Base-by-base conservation (phyloP, 805 yeast genomes). In the Sugiyamaella smithiae region DNA sequence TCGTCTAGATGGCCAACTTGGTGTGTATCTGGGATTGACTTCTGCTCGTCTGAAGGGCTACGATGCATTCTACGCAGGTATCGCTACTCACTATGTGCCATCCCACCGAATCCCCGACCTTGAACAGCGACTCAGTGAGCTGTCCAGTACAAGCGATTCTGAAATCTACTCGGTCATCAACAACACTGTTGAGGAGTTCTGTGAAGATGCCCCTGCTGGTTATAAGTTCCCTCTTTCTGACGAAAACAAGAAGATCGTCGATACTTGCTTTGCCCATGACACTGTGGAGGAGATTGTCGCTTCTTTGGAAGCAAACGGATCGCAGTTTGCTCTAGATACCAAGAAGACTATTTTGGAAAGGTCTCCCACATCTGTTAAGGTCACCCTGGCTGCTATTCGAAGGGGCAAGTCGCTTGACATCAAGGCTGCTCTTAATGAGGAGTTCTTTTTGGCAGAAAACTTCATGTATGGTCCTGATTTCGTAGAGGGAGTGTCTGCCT, bases 51-150 rank as follows among this genome's bases (percentile, higher is more conserved):
- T 93, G 51, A 66, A 70, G 48, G 97, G 97, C 12, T 71, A 75
- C 55, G 98, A 91, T 62, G 82, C 85, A n/a, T 83, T 88, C 61
- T 66, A 83, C 55, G 75, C 84, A 6, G 98, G 98, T 26, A 76
- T 85, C 55, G 95, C 96, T 35, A 88, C 98, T 11, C 99, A 93
- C 65, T 93, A 81, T 62, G 84, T 91, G 24, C 82, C 88, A 14
- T 73, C 84, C 28, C 78, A 74, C 51, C 78, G 84, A 55, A 63
- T 89, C 43, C 75, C 74, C 1, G 82, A 78, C 22, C 74, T 91
- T 57, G 75, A 78, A 53, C 73, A 73, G 45, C 79, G 95, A 55
- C 74, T 91, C 52, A 74, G 85, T 6, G 81, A 77, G 58, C 70
- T 88, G 52, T 26, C 43, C 4, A 56, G 59, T 23, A 50, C 56